Evolutionary conservation across 2,329 filamentous ascomycete species (phyloP).

Genomic region (Alternaria infectoria): DNA sequence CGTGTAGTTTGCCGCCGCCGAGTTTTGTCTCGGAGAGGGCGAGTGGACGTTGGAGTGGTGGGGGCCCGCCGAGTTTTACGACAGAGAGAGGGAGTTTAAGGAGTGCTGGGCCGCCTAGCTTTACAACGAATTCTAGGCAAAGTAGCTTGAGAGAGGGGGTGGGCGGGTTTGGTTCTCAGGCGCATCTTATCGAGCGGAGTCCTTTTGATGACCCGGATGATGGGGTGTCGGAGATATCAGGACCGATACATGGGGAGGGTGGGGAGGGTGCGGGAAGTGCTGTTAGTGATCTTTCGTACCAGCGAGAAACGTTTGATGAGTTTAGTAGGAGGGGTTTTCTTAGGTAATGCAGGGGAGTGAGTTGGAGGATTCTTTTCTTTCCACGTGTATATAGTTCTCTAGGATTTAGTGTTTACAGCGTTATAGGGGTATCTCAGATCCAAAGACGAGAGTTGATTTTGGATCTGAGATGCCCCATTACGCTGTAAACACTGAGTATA

Average conservation of each 20-base stretch:
- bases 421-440: no score
- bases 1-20: slow-evolving; percentile 37
- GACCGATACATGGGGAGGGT: slow-evolving; percentile 23
- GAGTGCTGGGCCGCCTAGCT: not conserved
- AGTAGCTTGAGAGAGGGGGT: no score
- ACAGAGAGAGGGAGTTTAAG: no score
- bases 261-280: no score
- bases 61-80: no score
- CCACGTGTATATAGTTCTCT: not conserved
- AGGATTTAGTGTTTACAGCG: no score
- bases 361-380: not conserved
- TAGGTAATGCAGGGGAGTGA: not conserved
- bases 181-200: slow-evolving; percentile 35
- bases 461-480: no score
- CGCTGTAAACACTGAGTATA: no score
- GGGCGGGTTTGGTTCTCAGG: no score
- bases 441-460: no score
- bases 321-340: not conserved
- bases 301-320: slow-evolving; percentile 16
- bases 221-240: slow-evolving; percentile 31
- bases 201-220: slow-evolving; percentile 46
- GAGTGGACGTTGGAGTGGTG: no score
- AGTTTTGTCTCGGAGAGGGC: slow-evolving; percentile 30
- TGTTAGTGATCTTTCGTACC: slow-evolving; percentile 42
- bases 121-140: no score